A percentile compares a stretch with the other conserved stretches of the same genome.
These are phyloP conservation scores for Solanum acaule DNA, from an alignment of 257 asterid genomes.

Conservation along the genomic window DNA sequence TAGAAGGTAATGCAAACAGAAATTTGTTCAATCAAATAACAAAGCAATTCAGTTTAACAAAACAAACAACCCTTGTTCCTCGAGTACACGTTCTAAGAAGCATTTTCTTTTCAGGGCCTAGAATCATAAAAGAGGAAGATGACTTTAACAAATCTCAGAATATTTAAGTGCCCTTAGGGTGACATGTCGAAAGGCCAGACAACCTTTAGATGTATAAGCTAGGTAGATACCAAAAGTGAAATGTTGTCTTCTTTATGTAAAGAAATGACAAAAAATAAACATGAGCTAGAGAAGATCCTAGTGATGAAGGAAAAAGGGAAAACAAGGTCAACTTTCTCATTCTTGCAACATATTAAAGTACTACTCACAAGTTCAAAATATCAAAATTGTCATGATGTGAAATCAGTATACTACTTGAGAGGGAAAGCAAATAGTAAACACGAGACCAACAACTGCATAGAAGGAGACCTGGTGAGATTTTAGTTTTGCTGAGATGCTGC, in stretches of 20 bases:
- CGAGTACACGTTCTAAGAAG: background rate
- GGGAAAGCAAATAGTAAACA: background rate
- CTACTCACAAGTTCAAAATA: background rate
- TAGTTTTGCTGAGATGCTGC: slow-evolving; percentile 77
- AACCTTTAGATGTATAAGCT: background rate
- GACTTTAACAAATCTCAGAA: background rate
- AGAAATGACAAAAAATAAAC: background rate
- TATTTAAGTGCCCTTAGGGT: background rate
- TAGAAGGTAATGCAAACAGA: background rate
- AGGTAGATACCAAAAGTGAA: background rate
- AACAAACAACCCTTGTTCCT: background rate
- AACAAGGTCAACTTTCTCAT: background rate
- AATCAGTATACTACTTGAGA: background rate
- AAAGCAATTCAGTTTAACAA: background rate
- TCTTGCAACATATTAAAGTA: background rate
- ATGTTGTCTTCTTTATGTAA: background rate
- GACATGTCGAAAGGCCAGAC: background rate
- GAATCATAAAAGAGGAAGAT: background rate
- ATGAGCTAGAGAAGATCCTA: background rate
- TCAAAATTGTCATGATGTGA: slow-evolving; percentile 2
- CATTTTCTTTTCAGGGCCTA: background rate
- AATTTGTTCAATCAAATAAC: background rate
- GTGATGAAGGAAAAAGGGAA: background rate
- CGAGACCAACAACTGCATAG: background rate
- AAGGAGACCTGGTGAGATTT: slow-evolving; percentile 78